These are phyloP conservation scores for Moesziomyces sp. DNA, from an alignment of 1,284 basidiomycete genomes.

Conservation along the genomic window DNA sequence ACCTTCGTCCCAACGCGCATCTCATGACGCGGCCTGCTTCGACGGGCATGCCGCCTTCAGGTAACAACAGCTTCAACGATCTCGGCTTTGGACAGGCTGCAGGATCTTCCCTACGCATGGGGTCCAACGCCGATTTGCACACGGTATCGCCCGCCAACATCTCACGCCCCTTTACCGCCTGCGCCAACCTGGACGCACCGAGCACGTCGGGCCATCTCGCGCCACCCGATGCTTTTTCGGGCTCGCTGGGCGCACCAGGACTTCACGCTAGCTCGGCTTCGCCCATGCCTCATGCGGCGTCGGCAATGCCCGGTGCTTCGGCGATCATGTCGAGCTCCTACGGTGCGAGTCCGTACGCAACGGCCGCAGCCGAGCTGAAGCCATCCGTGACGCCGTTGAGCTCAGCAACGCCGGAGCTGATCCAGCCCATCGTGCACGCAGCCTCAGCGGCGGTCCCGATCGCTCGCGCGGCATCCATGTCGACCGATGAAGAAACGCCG, in stretches of 20 bases:
- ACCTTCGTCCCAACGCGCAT: background rate
- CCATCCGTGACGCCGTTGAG: conserved; percentile 18
- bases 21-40: conserved; percentile 29
- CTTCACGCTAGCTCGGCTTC: conserved; percentile 24
- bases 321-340: conserved; percentile 2
- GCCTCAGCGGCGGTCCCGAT: background rate
- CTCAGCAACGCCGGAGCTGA: conserved; percentile 32
- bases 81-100: conserved; percentile 9
- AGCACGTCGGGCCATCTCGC: conserved; percentile 12
- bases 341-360: background rate
- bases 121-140: background rate
- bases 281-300: conserved; percentile 4
- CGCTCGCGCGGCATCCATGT: conserved; percentile 21
- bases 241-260: background rate
- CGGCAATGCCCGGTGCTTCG: background rate
- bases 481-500: conserved; percentile 39
- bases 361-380: conserved; percentile 6
- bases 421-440: conserved; percentile 8
- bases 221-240: conserved; percentile 7
- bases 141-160: conserved; percentile 15
- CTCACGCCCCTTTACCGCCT: conserved; percentile 27
- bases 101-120: background rate
- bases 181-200: conserved; percentile 19
- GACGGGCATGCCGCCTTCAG: conserved; percentile 11
- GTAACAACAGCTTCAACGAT: conserved; percentile 11